phyloP scores from a whole-genome alignment of 1,284 basidiomycete species.

The Malassezia pachydermatis region DNA sequence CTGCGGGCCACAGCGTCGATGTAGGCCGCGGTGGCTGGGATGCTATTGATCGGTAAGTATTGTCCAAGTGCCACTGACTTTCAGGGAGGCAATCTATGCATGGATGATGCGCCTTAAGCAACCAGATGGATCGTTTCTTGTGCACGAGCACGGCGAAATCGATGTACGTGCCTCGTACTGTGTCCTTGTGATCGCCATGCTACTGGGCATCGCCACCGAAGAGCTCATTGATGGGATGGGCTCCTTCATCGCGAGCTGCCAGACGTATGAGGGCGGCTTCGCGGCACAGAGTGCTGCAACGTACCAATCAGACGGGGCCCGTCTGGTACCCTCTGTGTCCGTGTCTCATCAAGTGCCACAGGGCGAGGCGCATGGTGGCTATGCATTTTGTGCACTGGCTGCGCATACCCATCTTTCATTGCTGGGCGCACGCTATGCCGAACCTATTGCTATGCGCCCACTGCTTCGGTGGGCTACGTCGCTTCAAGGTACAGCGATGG shows the following conservation, averaged over 20 bases:
- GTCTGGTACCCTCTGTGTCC: slow-evolving; percentile 12
- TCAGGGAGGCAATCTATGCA: slow-evolving; percentile 58
- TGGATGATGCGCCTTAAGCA: slow-evolving; percentile 92
- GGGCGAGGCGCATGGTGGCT: slow-evolving; percentile 94
- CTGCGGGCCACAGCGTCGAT: slow-evolving; percentile 53
- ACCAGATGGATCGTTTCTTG: slow-evolving; percentile 84
- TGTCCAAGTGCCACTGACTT: not conserved
- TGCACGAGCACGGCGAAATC: slow-evolving; percentile 76
- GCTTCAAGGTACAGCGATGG: slow-evolving; percentile 74
- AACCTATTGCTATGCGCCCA: slow-evolving; percentile 56
- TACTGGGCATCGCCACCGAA: slow-evolving; percentile 74
- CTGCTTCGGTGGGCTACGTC: slow-evolving; percentile 72
- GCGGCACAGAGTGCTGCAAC: slow-evolving; percentile 68
- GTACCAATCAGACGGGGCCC: slow-evolving; percentile 25
- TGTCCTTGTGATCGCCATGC: slow-evolving; percentile 59
- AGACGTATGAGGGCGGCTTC: slow-evolving; percentile 97
- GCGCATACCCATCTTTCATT: slow-evolving; percentile 69
- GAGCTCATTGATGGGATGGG: slow-evolving; percentile 59
- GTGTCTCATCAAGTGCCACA: slow-evolving; percentile 53
- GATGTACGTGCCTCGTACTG: slow-evolving; percentile 80
- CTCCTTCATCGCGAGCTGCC: slow-evolving; percentile 60
- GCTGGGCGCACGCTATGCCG: slow-evolving; percentile 38
- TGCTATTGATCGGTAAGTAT: slow-evolving; percentile 43
- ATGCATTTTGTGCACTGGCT: slow-evolving; percentile 83
- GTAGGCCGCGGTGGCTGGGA: slow-evolving; percentile 46